Conservation (phyloP, 2,329 filamentous ascomycete species). For the Colletotrichum sp. region DNA sequence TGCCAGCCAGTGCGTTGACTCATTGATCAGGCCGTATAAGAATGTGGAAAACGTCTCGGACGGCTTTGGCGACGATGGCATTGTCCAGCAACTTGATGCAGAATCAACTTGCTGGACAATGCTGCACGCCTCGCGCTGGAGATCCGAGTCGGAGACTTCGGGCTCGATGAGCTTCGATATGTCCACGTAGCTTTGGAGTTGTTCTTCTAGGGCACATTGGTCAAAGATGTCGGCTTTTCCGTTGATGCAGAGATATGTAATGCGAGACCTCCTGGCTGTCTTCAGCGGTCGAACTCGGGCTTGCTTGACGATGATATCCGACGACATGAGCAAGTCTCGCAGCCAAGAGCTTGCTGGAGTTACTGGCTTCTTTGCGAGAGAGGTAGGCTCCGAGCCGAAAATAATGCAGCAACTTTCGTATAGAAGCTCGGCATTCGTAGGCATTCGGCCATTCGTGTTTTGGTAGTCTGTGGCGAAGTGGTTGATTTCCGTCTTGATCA, state of each 20-base stretch:
- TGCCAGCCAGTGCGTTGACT: slow-evolving; percentile 1
- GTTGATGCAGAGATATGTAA: slow-evolving; percentile 18
- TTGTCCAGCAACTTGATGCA: background rate
- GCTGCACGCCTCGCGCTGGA: slow-evolving; percentile 4
- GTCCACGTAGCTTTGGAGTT: slow-evolving; percentile 7
- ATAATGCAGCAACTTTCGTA: slow-evolving; percentile 21
- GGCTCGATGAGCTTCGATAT: background rate
- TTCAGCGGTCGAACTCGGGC: slow-evolving; percentile 21
- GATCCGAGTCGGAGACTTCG: background rate
- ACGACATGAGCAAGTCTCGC: slow-evolving; percentile 26
- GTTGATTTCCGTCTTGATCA: slow-evolving; percentile 13
- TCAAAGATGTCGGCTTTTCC: slow-evolving; percentile 17
- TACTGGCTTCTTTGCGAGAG: slow-evolving; percentile 11
- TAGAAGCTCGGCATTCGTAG: slow-evolving; percentile 4
- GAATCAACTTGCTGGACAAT: background rate
- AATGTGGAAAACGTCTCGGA: background rate
- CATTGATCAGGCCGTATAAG: background rate
- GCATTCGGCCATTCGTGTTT: background rate
- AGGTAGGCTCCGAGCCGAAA: slow-evolving; percentile 24
- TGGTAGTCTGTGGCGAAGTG: slow-evolving; percentile 3
- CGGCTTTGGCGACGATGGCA: background rate
- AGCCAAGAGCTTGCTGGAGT: slow-evolving; percentile 28
- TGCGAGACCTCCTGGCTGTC: background rate
- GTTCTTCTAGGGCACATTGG: slow-evolving; percentile 6
- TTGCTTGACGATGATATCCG: slow-evolving; percentile 11